These are phyloP conservation scores for Astrothelium subdiscretum DNA, from an alignment of 495 filamentous ascomycete species.

Conservation along the genomic window DNA sequence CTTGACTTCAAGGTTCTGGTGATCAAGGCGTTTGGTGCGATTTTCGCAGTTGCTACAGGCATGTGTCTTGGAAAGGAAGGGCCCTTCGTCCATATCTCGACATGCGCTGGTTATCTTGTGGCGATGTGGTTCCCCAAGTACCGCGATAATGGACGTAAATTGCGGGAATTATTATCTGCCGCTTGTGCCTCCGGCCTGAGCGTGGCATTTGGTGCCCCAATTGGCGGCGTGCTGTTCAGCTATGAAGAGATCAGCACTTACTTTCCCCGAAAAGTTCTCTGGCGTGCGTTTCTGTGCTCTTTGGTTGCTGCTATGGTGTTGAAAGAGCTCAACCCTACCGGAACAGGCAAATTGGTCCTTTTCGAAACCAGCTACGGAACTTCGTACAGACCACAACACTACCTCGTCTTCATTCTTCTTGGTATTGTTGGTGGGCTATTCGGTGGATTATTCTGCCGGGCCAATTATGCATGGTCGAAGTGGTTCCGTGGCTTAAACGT, in stretches of 20 bases:
- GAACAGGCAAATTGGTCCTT: slow-evolving; percentile 46
- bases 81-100: slow-evolving; percentile 48
- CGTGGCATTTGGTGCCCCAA: slow-evolving; percentile 50
- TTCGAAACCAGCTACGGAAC: slow-evolving; percentile 48
- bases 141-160: slow-evolving; percentile 38
- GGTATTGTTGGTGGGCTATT: slow-evolving; percentile 45
- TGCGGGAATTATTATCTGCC: slow-evolving; percentile 44
- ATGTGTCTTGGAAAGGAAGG: slow-evolving; percentile 52
- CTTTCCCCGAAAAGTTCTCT: slow-evolving; percentile 45
- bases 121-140: slow-evolving; percentile 41
- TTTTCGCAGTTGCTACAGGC: slow-evolving; percentile 45
- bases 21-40: slow-evolving; percentile 44
- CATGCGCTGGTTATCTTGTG: slow-evolving; percentile 45
- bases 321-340: slow-evolving; percentile 45
- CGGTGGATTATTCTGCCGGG: slow-evolving; percentile 45
- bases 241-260: slow-evolving; percentile 45
- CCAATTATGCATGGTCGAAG: slow-evolving; percentile 45
- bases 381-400: slow-evolving; percentile 40
- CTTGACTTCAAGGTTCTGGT: slow-evolving; percentile 42
- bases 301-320: slow-evolving; percentile 41
- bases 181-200: slow-evolving; percentile 44
- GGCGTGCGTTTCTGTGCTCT: slow-evolving; percentile 47
- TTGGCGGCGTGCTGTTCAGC: slow-evolving; percentile 46
- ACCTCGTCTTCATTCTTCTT: slow-evolving; percentile 43
- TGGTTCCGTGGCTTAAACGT: slow-evolving; percentile 39